Evolutionary conservation across 176 grass and related monocot genomes (phyloP), one percentile per base, ranked within the genome.

Genomic region (Elaeis guineensis): DNA sequence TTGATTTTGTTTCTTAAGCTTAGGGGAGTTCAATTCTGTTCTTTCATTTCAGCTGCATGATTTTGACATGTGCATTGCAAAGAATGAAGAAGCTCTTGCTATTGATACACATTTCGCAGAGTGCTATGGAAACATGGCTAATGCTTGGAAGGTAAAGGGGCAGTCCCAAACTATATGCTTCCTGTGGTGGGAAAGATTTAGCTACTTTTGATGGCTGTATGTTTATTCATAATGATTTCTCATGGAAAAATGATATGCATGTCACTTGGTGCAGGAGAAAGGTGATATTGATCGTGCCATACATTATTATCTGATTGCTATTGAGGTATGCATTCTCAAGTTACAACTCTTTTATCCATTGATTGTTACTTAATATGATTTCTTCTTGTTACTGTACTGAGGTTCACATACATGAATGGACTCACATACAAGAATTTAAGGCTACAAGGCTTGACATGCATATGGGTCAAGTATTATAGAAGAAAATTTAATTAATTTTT

Each of bases 71-170:
- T 98, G 88, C 62, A 86, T 98, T 67, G 76, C 82, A 76, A 98
- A 92, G 73, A 98, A 98, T 57, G 81, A 92, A 62, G 94, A 98
- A 74, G 94, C 94, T 70, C 74, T 98, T 70, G 69, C 82, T 19
- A 93, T 98, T 65, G 88, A 98, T 78, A 79, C 94, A 30, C 73
- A 72, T 18, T 92, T 98, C 83, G 85, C 88, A 16, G 94, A 92
- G 62, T 98, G 88, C 54, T 98, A 93, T 12, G 94, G 94, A 57
- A 98, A 98, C 77, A 98, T 98, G 94, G 94, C 82, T 48, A 98
- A 98, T 98, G 94, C 94, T 55, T 98, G 94, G 94, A 98, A 92
- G 94, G 94, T 98, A 44, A 12, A 44, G 11, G 35, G 35, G 35
- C 0, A 12, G 35, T 44, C 35, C 35, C 8, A 44, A 44, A 44